Evolutionary conservation across 345 rosid genomes (phyloP).

Genomic region (Brassica juncea): DNA sequence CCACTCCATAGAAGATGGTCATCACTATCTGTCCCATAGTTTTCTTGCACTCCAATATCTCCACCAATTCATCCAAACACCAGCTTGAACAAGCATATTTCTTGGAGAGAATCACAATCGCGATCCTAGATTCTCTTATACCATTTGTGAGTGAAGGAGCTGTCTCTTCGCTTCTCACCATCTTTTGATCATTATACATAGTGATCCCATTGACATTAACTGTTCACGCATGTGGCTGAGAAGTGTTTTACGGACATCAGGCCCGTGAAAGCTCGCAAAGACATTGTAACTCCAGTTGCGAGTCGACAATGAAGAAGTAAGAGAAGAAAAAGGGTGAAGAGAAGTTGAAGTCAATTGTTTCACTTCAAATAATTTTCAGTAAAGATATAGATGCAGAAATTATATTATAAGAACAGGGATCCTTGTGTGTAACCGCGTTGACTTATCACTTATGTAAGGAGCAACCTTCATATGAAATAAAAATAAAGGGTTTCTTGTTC

Average conservation of each 20-base stretch:
- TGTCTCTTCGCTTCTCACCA: not conserved
- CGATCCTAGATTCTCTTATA: not conserved
- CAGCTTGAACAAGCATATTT: constrained; percentile 9
- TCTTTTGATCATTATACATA: not conserved
- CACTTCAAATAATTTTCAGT: not conserved
- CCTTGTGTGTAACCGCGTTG: not conserved
- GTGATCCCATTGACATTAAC: not conserved
- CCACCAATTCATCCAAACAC: constrained; percentile 12
- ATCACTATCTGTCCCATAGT: not conserved
- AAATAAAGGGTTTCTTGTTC: not conserved
- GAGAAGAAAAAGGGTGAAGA: not conserved
- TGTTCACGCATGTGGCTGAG: not conserved
- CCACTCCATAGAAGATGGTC: constrained; percentile 1
- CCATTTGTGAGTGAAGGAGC: not conserved
- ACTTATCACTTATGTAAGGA: not conserved
- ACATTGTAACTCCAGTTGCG: not conserved
- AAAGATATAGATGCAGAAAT: not conserved
- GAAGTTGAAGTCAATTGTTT: not conserved
- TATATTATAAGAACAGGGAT: not conserved
- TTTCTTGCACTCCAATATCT: not conserved
- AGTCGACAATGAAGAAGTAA: not conserved
- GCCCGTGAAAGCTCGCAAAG: not conserved
- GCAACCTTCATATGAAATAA: not conserved
- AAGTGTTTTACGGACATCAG: not conserved
- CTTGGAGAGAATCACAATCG: constrained; percentile 4